Evolutionary conservation across 176 grass and related monocot genomes (phyloP), one percentile per base, ranked within the genome.

Genomic region (Elymus sibiricus): DNA sequence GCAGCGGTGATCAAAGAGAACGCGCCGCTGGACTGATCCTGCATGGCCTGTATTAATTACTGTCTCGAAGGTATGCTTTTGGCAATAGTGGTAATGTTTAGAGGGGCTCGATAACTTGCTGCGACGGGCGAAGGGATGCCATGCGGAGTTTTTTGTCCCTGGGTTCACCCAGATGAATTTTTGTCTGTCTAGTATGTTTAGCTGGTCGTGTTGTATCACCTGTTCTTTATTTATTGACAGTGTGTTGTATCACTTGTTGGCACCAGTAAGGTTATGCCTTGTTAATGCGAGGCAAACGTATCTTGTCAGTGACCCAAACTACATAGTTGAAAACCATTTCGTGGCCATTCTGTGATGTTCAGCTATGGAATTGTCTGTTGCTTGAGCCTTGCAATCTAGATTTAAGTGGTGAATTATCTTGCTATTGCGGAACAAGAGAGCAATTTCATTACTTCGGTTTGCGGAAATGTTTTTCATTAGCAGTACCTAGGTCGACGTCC

Each of bases 1-100:
- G 91, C 93, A 5, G 74, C 88, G 51, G 86, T 71, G 51, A 94
- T 98, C 2, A 98, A 92, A 83, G 96, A 98, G 49, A 91, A 89
- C 9, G 64, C 90, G 0, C 96, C 96, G 4, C 73, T 60, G 13
- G 96, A 94, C 14, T 95, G 82, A 87, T 90, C 38, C 9, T 66
- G n/a, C 59, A 42, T 59, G 31, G 38, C 17, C 22, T 90, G 60
- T 6, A 8, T 58, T 66, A 21, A 4, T 58, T 44, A 14, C 38
- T 43, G 16, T 66, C 37, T 62, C 5, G 22, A 24, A 46, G 5
- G 25, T 22, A 15, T 47, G 15, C 71, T 21, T 77, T 35, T 70
- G 51, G 72, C 72, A 64, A 66, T 6, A 69, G 58, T 56, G 74
- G 37, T 79, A 71, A 43, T 29, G 10, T 61, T 47, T 8, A 43